These are phyloP conservation scores for Syncephalastrum contaminatum DNA, from an alignment of 371 early-diverging fungal genomes.

Conservation along the genomic window DNA sequence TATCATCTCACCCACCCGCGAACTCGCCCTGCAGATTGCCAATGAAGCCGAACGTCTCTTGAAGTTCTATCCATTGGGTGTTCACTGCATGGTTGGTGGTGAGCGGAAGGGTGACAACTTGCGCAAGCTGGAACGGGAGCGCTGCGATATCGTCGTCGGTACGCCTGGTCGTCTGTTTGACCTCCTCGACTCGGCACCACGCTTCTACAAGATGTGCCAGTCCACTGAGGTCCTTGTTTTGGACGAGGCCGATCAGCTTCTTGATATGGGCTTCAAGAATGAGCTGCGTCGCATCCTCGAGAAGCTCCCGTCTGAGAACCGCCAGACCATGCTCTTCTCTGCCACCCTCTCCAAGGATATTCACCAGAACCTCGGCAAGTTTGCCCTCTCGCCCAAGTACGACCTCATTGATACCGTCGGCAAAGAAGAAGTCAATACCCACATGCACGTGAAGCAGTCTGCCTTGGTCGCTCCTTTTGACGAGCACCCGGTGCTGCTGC, in stretches of 20 bases:
- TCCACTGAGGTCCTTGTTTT: conserved; percentile 79
- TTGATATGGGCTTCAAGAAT: conserved; percentile 98
- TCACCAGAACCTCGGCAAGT: conserved; percentile 45
- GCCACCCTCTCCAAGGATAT: conserved; percentile 95
- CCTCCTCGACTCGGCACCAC: conserved; percentile 66
- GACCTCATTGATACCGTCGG: conserved; percentile 86
- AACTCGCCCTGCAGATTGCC: conserved; percentile 94
- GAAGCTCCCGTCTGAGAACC: conserved; percentile 67
- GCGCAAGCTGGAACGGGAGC: conserved; percentile 52
- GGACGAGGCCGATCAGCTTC: conserved; percentile 98
- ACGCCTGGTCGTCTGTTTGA: conserved; percentile 96
- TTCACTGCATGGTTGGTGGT: conserved; percentile 92
- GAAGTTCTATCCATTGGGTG: conserved; percentile 62
- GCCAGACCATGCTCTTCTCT: conserved; percentile 97
- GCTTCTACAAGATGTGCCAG: conserved; percentile 58
- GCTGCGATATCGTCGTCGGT: conserved; percentile 89
- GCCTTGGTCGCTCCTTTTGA: conserved; percentile 64
- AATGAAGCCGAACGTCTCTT: conserved; percentile 77
- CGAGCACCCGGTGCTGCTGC: conserved; percentile 62
- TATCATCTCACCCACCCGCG: conserved; percentile 96
- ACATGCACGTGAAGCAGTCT: conserved; percentile 76
- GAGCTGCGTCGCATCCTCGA: conserved; percentile 85
- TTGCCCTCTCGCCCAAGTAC: conserved; percentile 79
- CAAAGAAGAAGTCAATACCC: conserved; percentile 76
- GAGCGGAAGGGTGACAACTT: conserved; percentile 67